phyloP scores from a whole-genome alignment of 257 asterid species.

The Nicotiana undulata region DNA sequence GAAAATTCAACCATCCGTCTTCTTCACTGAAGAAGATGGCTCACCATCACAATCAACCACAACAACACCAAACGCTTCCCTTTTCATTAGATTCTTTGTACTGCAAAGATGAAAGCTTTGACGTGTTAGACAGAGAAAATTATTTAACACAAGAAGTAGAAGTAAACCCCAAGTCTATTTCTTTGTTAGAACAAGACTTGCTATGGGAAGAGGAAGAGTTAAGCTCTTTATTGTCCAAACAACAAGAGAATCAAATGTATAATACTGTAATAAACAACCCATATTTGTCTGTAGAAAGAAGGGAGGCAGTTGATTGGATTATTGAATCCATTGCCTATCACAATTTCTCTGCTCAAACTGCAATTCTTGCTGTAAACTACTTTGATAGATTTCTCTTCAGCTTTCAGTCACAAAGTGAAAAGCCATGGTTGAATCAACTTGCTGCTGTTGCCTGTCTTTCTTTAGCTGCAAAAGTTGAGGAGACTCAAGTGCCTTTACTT shows the following conservation, averaged over 20 bases:
- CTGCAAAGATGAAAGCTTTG: constrained; percentile 33
- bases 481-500: constrained; percentile 63
- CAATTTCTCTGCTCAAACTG: constrained; percentile 61
- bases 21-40: constrained; percentile 40
- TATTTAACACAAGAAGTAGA: neutral
- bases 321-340: constrained; percentile 34
- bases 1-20: constrained; percentile 3
- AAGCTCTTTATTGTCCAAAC: constrained; percentile 39
- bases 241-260: constrained; percentile 33
- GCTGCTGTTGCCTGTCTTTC: constrained; percentile 79
- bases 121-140: neutral
- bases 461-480: constrained; percentile 83
- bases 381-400: constrained; percentile 48
- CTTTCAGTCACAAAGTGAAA: constrained; percentile 23
- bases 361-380: constrained; percentile 64
- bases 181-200: constrained; percentile 11
- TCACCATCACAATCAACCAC: neutral
- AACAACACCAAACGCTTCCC: constrained; percentile 18
- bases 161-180: constrained; percentile 8
- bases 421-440: constrained; percentile 72
- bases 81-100: constrained; percentile 30
- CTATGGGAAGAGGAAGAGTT: constrained; percentile 44
- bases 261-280: constrained; percentile 20
- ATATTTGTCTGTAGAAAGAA: constrained; percentile 25
- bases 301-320: constrained; percentile 60